phyloP scores from a whole-genome alignment of 2,329 filamentous ascomycete species.

The Colletotrichum gloeosporioides region DNA sequence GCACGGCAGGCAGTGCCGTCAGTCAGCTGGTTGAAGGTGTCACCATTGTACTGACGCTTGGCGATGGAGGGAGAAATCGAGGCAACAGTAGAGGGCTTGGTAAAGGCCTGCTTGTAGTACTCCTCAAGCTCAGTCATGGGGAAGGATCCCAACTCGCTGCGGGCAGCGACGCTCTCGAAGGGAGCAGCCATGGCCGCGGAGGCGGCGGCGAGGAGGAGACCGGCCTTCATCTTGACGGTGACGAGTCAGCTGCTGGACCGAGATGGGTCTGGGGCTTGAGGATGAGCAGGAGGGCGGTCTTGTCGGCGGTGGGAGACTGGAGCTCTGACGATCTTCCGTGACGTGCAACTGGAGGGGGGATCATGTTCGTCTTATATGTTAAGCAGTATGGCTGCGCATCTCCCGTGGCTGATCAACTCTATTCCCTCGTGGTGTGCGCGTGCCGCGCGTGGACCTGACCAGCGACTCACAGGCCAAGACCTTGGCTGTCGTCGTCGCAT shows the following conservation, averaged over 20 bases:
- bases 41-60: slow-evolving; percentile 16
- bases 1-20: slow-evolving; percentile 39
- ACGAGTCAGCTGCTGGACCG: not conserved
- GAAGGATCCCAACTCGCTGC: not conserved
- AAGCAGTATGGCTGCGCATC: not conserved
- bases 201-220: slow-evolving; percentile 13
- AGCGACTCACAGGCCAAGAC: not conserved
- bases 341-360: not conserved
- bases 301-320: not conserved
- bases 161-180: not conserved
- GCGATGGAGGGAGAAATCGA: not conserved
- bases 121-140: slow-evolving; percentile 20
- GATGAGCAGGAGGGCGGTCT: not conserved
- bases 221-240: slow-evolving; percentile 16
- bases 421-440: not conserved
- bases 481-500: not conserved
- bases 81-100: not conserved
- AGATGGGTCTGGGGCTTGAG: not conserved
- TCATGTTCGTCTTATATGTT: not conserved
- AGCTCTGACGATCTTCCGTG: slow-evolving; percentile 5
- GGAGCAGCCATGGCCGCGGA: slow-evolving; percentile 11
- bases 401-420: not conserved
- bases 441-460: not conserved
- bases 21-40: slow-evolving; percentile 23
- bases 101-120: slow-evolving; percentile 15